phyloP scores from a whole-genome alignment of 2,329 filamentous ascomycete genomes.

The Graphiopsis chlorocephala region DNA sequence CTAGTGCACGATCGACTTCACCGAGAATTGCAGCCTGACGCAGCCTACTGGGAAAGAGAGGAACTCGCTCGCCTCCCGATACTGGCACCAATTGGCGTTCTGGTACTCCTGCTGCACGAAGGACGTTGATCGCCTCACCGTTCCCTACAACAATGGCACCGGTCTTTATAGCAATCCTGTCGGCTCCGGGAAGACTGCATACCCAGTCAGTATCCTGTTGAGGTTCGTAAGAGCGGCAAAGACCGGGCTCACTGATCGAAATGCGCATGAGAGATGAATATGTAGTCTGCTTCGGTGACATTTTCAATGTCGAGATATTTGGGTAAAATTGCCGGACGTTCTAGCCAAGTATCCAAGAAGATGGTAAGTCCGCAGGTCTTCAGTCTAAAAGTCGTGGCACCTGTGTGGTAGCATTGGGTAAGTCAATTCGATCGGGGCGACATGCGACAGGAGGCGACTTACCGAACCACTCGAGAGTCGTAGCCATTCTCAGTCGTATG shows the following conservation, averaged over 20 bases:
- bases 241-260: slow-evolving; percentile 14
- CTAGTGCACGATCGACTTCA: not conserved
- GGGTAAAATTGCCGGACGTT: slow-evolving; percentile 6
- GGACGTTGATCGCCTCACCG: not conserved
- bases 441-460: not conserved
- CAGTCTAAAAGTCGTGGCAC: slow-evolving; percentile 15
- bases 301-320: slow-evolving; percentile 10
- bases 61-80: not conserved
- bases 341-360: slow-evolving; percentile 18
- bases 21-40: not conserved
- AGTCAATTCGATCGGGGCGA: no score
- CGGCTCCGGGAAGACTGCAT: not conserved
- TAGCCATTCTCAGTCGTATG: not conserved
- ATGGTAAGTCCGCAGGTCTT: slow-evolving; percentile 10
- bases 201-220: not conserved
- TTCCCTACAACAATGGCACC: not conserved
- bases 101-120: not conserved
- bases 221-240: not conserved
- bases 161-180: not conserved
- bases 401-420: not conserved
- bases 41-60: not conserved
- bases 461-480: slow-evolving; percentile 5
- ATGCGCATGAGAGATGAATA: slow-evolving; percentile 19
- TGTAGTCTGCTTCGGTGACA: slow-evolving; percentile 10
- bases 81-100: not conserved